These are phyloP conservation scores for Fraxinus xanthoxyloides DNA, from an alignment of 305 asterid species.

Conservation along the genomic window DNA sequence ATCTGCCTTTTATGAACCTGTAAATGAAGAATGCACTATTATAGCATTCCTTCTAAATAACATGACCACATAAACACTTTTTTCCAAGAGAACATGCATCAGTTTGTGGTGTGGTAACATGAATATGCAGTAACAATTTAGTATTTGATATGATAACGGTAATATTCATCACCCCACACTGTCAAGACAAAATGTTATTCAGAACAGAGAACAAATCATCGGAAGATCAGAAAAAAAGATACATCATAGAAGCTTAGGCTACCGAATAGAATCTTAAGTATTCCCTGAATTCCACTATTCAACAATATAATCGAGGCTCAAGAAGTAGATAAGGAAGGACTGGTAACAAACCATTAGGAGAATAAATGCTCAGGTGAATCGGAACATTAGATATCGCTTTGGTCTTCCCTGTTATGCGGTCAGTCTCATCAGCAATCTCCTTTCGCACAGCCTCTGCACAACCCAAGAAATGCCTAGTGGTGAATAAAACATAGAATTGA, in stretches of 20 bases:
- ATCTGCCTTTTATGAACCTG: neutral
- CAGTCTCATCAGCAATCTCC: conserved; percentile 96
- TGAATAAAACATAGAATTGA: conserved; percentile 26
- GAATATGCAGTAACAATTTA: neutral
- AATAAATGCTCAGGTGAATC: conserved; percentile 93
- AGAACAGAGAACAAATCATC: neutral
- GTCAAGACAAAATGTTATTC: conserved; percentile 3
- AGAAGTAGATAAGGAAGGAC: conserved; percentile 20
- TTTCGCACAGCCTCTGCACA: conserved; percentile 83
- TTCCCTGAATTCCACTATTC: conserved; percentile 5
- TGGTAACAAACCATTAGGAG: conserved; percentile 75
- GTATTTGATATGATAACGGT: conserved; percentile 7
- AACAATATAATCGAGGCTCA: neutral
- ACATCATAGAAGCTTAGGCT: neutral
- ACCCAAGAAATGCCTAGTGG: conserved; percentile 32
- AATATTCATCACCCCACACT: conserved; percentile 9
- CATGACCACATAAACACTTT: conserved; percentile 11
- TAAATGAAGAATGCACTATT: conserved; percentile 9
- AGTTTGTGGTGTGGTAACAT: neutral
- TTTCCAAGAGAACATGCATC: conserved; percentile 7
- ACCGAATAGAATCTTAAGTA: conserved; percentile 9
- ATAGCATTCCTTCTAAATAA: neutral
- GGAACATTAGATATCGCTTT: conserved; percentile 88
- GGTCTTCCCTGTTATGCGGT: conserved; percentile 84
- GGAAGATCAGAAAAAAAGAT: neutral